Conservation (phyloP, 2,329 filamentous ascomycete genomes). For the Leptographium galeiforme region DNA sequence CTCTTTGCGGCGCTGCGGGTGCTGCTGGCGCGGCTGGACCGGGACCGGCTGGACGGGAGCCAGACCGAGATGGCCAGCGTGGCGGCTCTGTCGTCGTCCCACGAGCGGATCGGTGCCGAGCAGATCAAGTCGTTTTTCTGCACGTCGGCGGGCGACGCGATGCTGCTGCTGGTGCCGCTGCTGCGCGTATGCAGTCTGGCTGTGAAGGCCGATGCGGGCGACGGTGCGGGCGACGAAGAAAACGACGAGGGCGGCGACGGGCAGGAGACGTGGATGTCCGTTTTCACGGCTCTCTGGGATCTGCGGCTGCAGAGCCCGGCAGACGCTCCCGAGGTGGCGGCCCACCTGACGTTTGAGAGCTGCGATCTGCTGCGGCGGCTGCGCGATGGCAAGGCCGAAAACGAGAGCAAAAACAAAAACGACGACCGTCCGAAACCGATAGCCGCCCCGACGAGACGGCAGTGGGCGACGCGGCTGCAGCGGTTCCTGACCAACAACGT, state of each 20-base stretch:
- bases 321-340: constrained; percentile 35
- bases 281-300: constrained; percentile 34
- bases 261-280: constrained; percentile 33
- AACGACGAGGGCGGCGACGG: constrained; percentile 17
- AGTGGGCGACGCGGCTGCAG: constrained; percentile 34
- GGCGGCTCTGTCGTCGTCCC: neutral
- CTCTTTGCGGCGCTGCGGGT: constrained; percentile 32
- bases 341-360: constrained; percentile 27
- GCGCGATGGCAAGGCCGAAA: constrained; percentile 13
- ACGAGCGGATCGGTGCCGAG: constrained; percentile 39
- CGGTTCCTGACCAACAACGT: constrained; percentile 36
- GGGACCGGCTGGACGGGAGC: constrained; percentile 16
- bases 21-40: constrained; percentile 32
- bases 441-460: constrained; percentile 13
- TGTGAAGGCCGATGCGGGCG: constrained; percentile 15
- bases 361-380: constrained; percentile 28
- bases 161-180: constrained; percentile 30
- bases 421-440: constrained; percentile 7
- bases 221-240: neutral
- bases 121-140: constrained; percentile 45
- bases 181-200: constrained; percentile 30
- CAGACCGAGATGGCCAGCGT: neutral
- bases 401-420: neutral
- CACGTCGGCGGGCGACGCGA: constrained; percentile 31
- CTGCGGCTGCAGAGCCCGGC: constrained; percentile 36